Percentiles rank a stretch among this genome's conserved stretches.
These are phyloP conservation scores for Linum tenue DNA, from an alignment of 345 rosid species.

Conservation along the genomic window DNA sequence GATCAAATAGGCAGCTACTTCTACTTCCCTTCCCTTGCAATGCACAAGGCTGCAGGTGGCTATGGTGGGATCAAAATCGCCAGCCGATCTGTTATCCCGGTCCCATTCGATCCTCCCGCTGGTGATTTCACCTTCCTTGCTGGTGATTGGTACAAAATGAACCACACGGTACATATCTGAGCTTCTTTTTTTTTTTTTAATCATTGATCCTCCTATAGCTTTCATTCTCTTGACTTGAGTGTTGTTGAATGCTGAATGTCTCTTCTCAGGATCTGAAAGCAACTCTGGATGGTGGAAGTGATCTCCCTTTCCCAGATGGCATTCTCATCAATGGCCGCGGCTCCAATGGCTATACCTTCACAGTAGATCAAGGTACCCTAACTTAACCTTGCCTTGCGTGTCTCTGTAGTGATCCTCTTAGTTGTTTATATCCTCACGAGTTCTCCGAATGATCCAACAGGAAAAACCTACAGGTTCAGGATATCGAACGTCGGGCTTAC, in stretches of 20 bases:
- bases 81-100: slow-evolving; percentile 69
- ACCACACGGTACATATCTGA: slow-evolving; percentile 41
- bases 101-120: slow-evolving; percentile 63
- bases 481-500: slow-evolving; percentile 67
- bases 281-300: slow-evolving; percentile 40
- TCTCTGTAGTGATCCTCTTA: not conserved
- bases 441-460: slow-evolving; percentile 17
- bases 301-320: slow-evolving; percentile 60
- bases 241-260: slow-evolving; percentile 6
- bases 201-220: not conserved
- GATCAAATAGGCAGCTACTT: slow-evolving; percentile 82
- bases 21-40: slow-evolving; percentile 70
- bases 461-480: slow-evolving; percentile 62
- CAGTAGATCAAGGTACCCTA: slow-evolving; percentile 48
- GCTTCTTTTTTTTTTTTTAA: not conserved
- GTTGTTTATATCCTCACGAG: not conserved
- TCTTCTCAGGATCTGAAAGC: slow-evolving; percentile 43
- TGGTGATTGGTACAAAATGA: slow-evolving; percentile 69
- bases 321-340: slow-evolving; percentile 57
- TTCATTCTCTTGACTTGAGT: not conserved
- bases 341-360: slow-evolving; percentile 40
- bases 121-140: slow-evolving; percentile 59
- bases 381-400: not conserved
- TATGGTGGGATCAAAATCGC: slow-evolving; percentile 58
- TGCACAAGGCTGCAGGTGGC: slow-evolving; percentile 85